These are phyloP conservation scores for Whalleya microplaca DNA, from an alignment of 2,329 filamentous ascomycete species.

Conservation along the genomic window DNA sequence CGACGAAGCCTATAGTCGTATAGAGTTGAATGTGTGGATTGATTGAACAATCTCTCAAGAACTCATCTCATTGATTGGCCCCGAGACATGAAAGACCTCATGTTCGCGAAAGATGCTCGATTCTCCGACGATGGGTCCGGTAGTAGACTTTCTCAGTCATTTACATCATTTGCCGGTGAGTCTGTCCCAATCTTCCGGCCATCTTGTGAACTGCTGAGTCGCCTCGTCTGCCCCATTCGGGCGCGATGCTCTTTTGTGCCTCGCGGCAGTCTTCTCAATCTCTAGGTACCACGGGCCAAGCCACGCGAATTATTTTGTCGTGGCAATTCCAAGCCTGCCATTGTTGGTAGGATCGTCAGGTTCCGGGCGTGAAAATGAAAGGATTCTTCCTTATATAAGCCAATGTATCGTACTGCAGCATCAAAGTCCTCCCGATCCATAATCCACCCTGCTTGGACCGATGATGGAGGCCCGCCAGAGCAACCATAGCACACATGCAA, in stretches of 20 bases:
- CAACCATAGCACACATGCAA: conserved; percentile 71
- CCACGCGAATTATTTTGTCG: neutral
- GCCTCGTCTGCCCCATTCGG: neutral
- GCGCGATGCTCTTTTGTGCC: neutral
- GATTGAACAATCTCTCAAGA: too few relatives aligned
- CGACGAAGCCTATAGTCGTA: too few relatives aligned
- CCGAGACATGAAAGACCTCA: too few relatives aligned
- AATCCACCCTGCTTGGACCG: conserved; percentile 67
- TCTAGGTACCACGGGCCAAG: neutral
- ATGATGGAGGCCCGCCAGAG: conserved; percentile 64
- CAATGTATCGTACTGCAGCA: conserved; percentile 73
- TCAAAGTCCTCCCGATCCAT: conserved; percentile 65
- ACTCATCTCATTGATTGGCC: too few relatives aligned
- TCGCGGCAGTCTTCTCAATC: neutral
- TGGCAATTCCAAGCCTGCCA: neutral
- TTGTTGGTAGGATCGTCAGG: neutral
- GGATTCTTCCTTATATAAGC: too few relatives aligned
- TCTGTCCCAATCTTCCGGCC: too few relatives aligned
- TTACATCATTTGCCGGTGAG: too few relatives aligned
- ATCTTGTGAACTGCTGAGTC: neutral
- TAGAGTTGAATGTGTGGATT: too few relatives aligned
- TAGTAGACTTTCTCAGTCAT: too few relatives aligned
- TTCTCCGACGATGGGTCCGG: too few relatives aligned
- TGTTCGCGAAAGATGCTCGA: too few relatives aligned
- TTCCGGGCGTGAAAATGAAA: neutral